phyloP scores from a whole-genome alignment of 1,139 yeast genomes.

The Geotrichum aggregatum region DNA sequence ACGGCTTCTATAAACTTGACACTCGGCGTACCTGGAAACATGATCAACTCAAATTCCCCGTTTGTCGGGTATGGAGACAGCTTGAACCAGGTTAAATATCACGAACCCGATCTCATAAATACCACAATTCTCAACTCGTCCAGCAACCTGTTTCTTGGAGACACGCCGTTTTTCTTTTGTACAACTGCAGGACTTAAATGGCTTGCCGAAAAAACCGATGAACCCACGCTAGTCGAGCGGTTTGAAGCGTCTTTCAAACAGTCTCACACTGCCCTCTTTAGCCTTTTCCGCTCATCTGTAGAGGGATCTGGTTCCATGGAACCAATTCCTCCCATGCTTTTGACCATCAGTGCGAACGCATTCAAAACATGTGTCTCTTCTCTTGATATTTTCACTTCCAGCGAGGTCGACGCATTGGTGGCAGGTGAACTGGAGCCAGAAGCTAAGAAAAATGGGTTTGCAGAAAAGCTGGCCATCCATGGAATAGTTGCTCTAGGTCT shows the following conservation, averaged over 20 bases:
- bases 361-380: background rate
- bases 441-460: slow-evolving; percentile 12
- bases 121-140: slow-evolving; percentile 9
- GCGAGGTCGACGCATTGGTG: background rate
- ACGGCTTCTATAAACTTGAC: background rate
- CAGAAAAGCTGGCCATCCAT: slow-evolving; percentile 15
- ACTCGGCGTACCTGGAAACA: background rate
- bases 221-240: slow-evolving; percentile 21
- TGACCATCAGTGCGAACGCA: background rate
- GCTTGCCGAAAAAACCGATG: slow-evolving; percentile 40
- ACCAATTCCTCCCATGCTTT: background rate
- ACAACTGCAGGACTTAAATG: slow-evolving; percentile 43
- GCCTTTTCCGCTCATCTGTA: background rate
- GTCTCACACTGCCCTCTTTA: background rate
- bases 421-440: background rate
- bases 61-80: background rate
- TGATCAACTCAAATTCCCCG: background rate
- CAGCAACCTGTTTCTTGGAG: slow-evolving; percentile 23
- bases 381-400: slow-evolving; percentile 17
- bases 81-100: background rate
- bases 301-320: background rate
- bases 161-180: slow-evolving; percentile 41
- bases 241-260: background rate
- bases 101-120: slow-evolving; percentile 10
- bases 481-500: slow-evolving; percentile 4